These are phyloP conservation scores for Lactarius hengduanensis DNA, from an alignment of 768 basidiomycete genomes.

Conservation along the genomic window DNA sequence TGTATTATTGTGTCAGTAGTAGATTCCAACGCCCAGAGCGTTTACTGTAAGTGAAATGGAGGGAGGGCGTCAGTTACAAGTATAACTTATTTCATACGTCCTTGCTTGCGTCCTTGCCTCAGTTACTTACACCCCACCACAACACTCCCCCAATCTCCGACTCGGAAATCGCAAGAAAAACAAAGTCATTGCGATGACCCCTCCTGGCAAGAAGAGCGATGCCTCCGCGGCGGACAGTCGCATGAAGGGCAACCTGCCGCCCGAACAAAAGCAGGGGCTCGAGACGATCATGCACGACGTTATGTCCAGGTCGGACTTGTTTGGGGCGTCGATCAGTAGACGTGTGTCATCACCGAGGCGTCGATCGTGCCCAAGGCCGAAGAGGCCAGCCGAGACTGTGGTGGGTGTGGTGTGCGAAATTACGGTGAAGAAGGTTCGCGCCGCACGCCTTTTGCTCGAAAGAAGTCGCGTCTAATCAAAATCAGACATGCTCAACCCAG, in stretches of 20 bases:
- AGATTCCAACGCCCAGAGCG: neutral
- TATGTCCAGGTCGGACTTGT: slow-evolving; percentile 15
- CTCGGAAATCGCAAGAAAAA: neutral
- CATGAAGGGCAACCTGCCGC: slow-evolving; percentile 17
- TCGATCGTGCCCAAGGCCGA: slow-evolving; percentile 33
- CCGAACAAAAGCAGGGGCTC: slow-evolving; percentile 7
- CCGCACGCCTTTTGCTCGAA: neutral
- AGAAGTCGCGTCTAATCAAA: neutral
- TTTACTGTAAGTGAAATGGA: no score
- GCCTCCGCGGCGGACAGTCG: neutral
- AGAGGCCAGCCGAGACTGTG: slow-evolving; percentile 35
- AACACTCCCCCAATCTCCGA: neutral
- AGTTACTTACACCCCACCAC: neutral
- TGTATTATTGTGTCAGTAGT: neutral
- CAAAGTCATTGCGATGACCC: neutral
- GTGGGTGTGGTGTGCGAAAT: slow-evolving; percentile 35
- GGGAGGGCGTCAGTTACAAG: neutral
- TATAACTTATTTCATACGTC: neutral
- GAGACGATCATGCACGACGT: slow-evolving; percentile 1
- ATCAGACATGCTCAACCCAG: slow-evolving; percentile 34
- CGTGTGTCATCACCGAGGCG: slow-evolving; percentile 30
- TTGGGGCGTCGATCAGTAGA: slow-evolving; percentile 28
- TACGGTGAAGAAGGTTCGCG: slow-evolving; percentile 33
- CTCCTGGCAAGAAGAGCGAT: neutral
- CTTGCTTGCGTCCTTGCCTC: neutral